phyloP scores from a whole-genome alignment of 352 stramenopile genomes.

The Pythium apleroticum region DNA sequence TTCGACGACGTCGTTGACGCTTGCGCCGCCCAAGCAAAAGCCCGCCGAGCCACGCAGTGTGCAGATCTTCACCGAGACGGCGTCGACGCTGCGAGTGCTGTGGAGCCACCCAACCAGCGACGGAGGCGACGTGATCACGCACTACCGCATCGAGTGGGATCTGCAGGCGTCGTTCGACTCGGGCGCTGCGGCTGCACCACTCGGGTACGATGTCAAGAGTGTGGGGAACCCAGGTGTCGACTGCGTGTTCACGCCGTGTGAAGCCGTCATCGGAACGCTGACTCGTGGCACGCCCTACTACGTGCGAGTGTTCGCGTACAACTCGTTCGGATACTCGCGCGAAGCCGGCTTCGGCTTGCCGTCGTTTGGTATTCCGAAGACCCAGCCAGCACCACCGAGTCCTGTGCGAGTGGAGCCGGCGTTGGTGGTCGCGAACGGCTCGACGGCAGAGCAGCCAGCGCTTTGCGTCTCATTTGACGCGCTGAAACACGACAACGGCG shows the following conservation, averaged over 20 bases:
- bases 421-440: neutral
- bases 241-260: constrained; percentile 76
- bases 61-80: constrained; percentile 64
- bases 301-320: constrained; percentile 91
- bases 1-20: constrained; percentile 63
- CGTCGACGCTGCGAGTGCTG: constrained; percentile 78
- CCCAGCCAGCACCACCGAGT: constrained; percentile 62
- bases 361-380: constrained; percentile 73
- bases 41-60: constrained; percentile 82
- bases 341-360: constrained; percentile 62
- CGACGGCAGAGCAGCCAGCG: constrained; percentile 33
- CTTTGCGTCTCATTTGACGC: constrained; percentile 83
- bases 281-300: constrained; percentile 83
- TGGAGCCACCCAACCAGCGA: constrained; percentile 91
- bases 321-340: constrained; percentile 90
- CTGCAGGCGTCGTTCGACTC: constrained; percentile 79
- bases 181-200: constrained; percentile 54
- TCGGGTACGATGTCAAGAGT: constrained; percentile 76
- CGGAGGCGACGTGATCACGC: constrained; percentile 90
- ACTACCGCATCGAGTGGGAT: constrained; percentile 97
- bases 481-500: constrained; percentile 70
- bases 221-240: constrained; percentile 69
- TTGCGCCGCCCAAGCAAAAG: constrained; percentile 84
- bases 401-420: constrained; percentile 47
- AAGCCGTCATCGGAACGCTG: constrained; percentile 83